Evolutionary conservation across 2,329 filamentous ascomycete genomes (phyloP).

Genomic region (Nannizzia gypsea): DNA sequence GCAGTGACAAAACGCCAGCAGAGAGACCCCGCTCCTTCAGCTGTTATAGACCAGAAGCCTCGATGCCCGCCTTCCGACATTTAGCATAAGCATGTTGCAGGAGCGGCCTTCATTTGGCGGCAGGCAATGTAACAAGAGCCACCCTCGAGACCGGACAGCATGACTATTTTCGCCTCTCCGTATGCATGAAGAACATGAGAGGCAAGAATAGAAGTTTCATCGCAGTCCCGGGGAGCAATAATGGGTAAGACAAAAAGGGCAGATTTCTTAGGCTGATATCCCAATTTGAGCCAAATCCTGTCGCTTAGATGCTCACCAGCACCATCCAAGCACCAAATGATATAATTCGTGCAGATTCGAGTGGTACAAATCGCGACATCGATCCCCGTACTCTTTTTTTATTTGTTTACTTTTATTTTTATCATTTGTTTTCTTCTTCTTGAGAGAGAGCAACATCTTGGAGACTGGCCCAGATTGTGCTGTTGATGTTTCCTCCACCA

Average conservation of each 20-base stretch:
- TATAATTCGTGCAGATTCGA: neutral
- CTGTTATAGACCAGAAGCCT: neutral
- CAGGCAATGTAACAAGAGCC: neutral
- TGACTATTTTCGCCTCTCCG: neutral
- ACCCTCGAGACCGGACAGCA: neutral
- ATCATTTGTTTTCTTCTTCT: neutral
- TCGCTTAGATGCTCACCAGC: neutral
- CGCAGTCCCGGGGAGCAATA: neutral
- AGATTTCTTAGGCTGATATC: neutral
- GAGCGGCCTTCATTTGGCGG: neutral
- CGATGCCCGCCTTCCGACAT: neutral
- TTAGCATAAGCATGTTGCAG: neutral
- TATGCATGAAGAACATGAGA: neutral
- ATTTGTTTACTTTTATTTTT: neutral
- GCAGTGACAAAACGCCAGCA: neutral
- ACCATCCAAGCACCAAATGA: neutral
- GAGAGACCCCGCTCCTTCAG: neutral
- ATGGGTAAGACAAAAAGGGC: neutral
- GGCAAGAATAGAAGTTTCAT: neutral
- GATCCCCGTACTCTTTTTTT: neutral
- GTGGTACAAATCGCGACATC: neutral
- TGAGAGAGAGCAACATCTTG: neutral
- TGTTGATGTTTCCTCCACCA: neutral
- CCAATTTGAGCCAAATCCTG: neutral
- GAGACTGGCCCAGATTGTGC: neutral